These are phyloP conservation scores for Mentha longifolia DNA, from an alignment of 257 asterid species.

Conservation along the genomic window DNA sequence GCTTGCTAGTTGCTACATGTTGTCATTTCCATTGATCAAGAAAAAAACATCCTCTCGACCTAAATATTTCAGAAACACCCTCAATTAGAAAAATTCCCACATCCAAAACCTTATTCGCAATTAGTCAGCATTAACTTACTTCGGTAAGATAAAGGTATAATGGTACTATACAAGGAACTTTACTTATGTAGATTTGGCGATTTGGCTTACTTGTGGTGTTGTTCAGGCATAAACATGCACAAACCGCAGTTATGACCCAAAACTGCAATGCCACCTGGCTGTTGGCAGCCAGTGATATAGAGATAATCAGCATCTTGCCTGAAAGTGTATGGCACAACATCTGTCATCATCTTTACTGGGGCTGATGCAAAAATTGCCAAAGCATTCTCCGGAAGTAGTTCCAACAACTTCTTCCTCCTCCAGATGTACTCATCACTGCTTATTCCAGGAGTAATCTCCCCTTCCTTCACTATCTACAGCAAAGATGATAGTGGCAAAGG, in stretches of 20 bases:
- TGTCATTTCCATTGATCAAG: neutral
- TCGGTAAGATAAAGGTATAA: conserved; percentile 1
- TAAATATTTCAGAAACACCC: neutral
- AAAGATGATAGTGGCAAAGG: conserved; percentile 17
- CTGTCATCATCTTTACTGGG: conserved; percentile 95
- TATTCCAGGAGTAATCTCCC: conserved; percentile 94
- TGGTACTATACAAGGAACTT: conserved; percentile 4
- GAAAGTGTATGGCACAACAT: conserved; percentile 90
- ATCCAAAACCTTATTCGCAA: neutral
- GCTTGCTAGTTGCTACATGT: conserved; percentile 1
- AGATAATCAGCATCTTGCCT: conserved; percentile 93
- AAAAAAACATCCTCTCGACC: neutral
- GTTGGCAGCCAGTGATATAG: conserved; percentile 95
- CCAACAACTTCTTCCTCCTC: conserved; percentile 80
- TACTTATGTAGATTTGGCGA: neutral
- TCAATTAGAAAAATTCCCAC: neutral
- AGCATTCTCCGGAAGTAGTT: conserved; percentile 84
- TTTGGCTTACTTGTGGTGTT: conserved; percentile 60
- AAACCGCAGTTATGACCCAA: conserved; percentile 87
- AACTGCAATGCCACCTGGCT: conserved; percentile 95
- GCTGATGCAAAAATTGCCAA: conserved; percentile 91
- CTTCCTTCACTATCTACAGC: conserved; percentile 72
- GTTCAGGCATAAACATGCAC: conserved; percentile 97
- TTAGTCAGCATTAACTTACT: conserved; percentile 27
- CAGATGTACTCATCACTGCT: conserved; percentile 71